phyloP scores from a whole-genome alignment of 345 rosid genomes.

The Brassica incana region DNA sequence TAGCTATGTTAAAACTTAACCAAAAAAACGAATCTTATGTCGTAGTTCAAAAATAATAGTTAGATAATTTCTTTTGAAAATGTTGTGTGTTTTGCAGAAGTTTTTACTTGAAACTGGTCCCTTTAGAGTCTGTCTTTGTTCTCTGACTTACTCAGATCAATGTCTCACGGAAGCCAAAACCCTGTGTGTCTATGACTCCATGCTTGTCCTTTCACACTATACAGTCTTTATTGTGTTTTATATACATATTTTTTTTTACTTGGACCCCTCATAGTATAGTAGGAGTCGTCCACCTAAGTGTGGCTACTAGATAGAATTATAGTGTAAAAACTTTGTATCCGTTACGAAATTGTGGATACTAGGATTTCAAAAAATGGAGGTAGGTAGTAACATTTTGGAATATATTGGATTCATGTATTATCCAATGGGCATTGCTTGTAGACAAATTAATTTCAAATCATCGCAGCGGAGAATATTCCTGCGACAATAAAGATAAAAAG shows the following conservation, averaged over 20 bases:
- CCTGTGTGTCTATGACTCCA: conserved; percentile 14
- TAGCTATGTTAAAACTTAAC: conserved; percentile 23
- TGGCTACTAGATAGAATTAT: background rate
- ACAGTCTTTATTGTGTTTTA: conserved; percentile 3
- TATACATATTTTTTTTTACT: background rate
- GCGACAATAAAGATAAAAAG: conserved; percentile 26
- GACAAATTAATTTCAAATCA: conserved; percentile 23
- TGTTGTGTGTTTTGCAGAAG: conserved; percentile 28
- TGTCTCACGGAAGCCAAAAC: conserved; percentile 33
- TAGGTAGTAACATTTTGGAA: background rate
- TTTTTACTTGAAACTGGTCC: conserved; percentile 41
- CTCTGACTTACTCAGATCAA: conserved; percentile 40
- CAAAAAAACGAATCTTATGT: conserved; percentile 35
- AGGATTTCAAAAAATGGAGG: too few species aligned
- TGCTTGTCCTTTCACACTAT: conserved; percentile 31
- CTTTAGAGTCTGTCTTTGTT: conserved; percentile 35
- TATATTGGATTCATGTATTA: background rate
- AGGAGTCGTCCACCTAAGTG: conserved; percentile 34
- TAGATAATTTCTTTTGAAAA: conserved; percentile 1
- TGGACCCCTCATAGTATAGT: conserved; percentile 16
- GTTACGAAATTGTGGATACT: background rate
- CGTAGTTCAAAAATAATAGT: conserved; percentile 28
- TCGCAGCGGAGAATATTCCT: conserved; percentile 42
- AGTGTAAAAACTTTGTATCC: background rate
- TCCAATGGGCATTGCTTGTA: conserved; percentile 20